Conservation (phyloP, 192 early-diverging fungal species). For the Funneliformis geosporum region DNA sequence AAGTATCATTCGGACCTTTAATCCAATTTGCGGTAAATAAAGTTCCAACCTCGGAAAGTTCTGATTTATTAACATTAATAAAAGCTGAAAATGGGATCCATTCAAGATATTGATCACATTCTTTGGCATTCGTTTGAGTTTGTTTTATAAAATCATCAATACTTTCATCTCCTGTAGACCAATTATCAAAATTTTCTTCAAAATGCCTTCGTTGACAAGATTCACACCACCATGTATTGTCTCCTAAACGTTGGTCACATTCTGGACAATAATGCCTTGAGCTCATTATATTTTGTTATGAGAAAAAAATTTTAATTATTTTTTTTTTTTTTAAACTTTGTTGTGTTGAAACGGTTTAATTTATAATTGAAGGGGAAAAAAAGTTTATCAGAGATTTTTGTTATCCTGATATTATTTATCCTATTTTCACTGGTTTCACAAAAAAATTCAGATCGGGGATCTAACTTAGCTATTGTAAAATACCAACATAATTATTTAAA, state of each 20-base stretch:
- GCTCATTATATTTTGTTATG: not conserved
- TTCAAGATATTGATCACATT: conserved; percentile 25
- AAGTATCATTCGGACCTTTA: conserved; percentile 6
- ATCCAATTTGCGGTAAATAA: conserved; percentile 26
- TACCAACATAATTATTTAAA: no score
- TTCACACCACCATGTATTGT: conserved; percentile 20
- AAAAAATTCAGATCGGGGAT: no score
- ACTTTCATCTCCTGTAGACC: not conserved
- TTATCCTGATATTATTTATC: no score
- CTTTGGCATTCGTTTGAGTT: conserved; percentile 25
- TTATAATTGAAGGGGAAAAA: no score
- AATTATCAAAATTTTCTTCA: conserved; percentile 20
- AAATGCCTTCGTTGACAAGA: conserved; percentile 16
- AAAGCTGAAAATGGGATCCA: conserved; percentile 10
- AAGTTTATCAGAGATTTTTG: no score
- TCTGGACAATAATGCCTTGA: conserved; percentile 13
- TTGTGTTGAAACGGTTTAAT: no score
- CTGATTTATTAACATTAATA: conserved; percentile 14
- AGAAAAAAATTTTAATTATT: no score
- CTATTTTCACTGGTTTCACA: no score
- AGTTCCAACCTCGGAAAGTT: not conserved
- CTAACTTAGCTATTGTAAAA: no score
- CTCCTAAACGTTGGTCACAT: conserved; percentile 5
- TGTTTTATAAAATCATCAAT: conserved; percentile 21
- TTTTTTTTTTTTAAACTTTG: no score